Base-by-base conservation (phyloP, 805 yeast genomes). In the Vanderwaltozyma verrucispora region DNA sequence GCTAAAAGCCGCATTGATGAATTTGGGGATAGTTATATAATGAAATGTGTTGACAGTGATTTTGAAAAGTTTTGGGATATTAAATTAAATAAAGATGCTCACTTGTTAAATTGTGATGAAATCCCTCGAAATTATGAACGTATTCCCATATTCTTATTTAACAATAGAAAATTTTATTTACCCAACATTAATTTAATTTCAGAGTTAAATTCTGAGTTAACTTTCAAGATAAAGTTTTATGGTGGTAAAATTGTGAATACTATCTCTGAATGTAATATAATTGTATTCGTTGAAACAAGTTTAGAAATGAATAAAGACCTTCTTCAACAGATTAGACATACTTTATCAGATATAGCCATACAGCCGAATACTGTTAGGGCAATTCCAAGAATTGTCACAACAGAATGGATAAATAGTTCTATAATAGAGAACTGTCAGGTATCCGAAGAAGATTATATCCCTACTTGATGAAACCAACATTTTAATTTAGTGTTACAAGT, bases 11-110 rank as follows among this genome's bases (percentile, higher is more conserved):
- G 72, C 33, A 67, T 71, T 0, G 94, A 87, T 50, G 45, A 45
- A 13, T 75, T 51, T 51, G 88, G 87, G 0, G 85, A 80, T 51
- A 77, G 92, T 42, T 74, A 62, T 43, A 59, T 40, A 21, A 38
- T 40, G 10, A 11, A 17, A 4, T 35, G 45, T n/a, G 31, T 45
- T 16, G 46, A 40, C 19, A 27, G 19, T 21, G 46, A 51, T 28
- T 35, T 47, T 14, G 44, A 42, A 13, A 36, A 6, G 9, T 14
- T 39, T 11, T 21, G n/a, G n/a, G n/a, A n/a, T n/a, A n/a, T n/a
- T n/a, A n/a, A n/a, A n/a, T n/a, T n/a, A n/a, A n/a, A n/a, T n/a
- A n/a, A n/a, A n/a, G n/a, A n/a, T n/a, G n/a, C n/a, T n/a, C n/a
- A n/a, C n/a, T n/a, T n/a, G n/a, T n/a, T n/a, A 21, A 6, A 30